Conservation (phyloP, 345 rosid species). For the Tarenaya hassleriana region DNA sequence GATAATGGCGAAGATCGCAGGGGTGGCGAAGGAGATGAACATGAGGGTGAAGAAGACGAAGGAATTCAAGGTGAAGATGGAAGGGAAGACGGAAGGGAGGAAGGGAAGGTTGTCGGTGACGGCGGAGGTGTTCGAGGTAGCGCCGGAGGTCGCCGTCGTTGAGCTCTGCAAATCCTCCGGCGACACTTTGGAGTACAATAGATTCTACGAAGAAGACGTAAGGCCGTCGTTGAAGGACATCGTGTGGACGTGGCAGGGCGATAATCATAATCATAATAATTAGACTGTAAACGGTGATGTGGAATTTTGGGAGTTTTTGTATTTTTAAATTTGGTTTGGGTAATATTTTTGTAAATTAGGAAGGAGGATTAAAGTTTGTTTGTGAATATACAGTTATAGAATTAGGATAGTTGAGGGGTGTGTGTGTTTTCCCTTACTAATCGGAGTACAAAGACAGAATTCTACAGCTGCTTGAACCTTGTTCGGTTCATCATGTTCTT, state of each 20-base stretch:
- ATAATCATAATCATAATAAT: constrained; percentile 6
- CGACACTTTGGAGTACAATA: constrained; percentile 48
- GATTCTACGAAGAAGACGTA: constrained; percentile 51
- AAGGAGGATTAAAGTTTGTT: too few relatives aligned
- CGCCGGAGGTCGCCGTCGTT: constrained; percentile 59
- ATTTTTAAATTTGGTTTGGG: too few relatives aligned
- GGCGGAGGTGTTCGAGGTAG: constrained; percentile 65
- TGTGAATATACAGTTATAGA: too few relatives aligned
- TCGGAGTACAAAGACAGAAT: too few relatives aligned
- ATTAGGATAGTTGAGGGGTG: too few relatives aligned
- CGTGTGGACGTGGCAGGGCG: constrained; percentile 92
- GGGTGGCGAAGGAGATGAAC: constrained; percentile 44
- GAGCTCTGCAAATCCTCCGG: constrained; percentile 62
- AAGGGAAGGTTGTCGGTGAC: constrained; percentile 54
- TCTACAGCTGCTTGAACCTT: too few relatives aligned
- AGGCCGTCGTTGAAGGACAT: constrained; percentile 70
- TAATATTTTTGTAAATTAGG: too few relatives aligned
- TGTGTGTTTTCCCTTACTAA: too few relatives aligned
- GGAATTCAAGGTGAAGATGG: constrained; percentile 43
- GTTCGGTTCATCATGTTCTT: too few relatives aligned
- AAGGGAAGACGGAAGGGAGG: constrained; percentile 48
- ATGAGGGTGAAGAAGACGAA: constrained; percentile 40
- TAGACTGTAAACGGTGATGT: too few relatives aligned
- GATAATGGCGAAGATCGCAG: constrained; percentile 47
- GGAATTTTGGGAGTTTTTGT: too few relatives aligned